Percentiles rank a stretch among this genome's conserved stretches.
Evolutionary conservation across 1,284 basidiomycete species (phyloP).

Genomic region (Austroboletus niveus): DNA sequence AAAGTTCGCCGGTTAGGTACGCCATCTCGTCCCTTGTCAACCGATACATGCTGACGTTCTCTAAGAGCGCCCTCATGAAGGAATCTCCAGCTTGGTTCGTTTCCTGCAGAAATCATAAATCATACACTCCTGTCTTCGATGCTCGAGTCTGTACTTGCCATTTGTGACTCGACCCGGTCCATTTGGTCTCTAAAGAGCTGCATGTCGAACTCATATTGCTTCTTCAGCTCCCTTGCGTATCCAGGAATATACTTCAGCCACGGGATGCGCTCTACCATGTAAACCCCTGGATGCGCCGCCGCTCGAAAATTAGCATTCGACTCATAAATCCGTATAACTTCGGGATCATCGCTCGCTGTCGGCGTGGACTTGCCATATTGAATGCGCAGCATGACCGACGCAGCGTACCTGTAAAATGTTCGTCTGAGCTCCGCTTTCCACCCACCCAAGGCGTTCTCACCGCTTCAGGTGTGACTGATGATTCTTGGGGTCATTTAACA

Average conservation of each 20-base stretch:
- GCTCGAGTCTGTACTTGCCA: conserved; percentile 35
- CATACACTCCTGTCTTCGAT: too few relatives aligned
- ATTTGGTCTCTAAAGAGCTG: conserved; percentile 51
- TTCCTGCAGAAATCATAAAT: conserved; percentile 16
- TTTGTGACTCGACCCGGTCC: conserved; percentile 40
- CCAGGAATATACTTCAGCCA: conserved; percentile 42
- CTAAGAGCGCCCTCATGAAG: conserved; percentile 56
- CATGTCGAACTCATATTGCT: conserved; percentile 54
- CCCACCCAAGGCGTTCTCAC: conserved; percentile 15
- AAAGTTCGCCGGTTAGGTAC: conserved; percentile 61
- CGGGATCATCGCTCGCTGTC: conserved; percentile 54
- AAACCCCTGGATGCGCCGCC: conserved; percentile 53
- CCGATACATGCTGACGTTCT: conserved; percentile 45
- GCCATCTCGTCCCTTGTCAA: conserved; percentile 54
- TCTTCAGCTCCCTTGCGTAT: conserved; percentile 19
- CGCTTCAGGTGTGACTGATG: conserved; percentile 35
- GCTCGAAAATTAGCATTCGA: conserved; percentile 47
- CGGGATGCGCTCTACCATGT: conserved; percentile 59
- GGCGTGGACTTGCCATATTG: conserved; percentile 58
- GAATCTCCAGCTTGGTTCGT: conserved; percentile 39
- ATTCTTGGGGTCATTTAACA: conserved; percentile 35
- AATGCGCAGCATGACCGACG: conserved; percentile 61
- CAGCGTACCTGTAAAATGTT: conserved; percentile 50
- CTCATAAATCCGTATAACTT: conserved; percentile 51
- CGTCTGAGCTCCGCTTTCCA: background rate